Evolutionary conservation across 1,139 yeast species (phyloP), one percentile per base, ranked within the genome.

Genomic region (Trichomonascaceae sp.): DNA sequence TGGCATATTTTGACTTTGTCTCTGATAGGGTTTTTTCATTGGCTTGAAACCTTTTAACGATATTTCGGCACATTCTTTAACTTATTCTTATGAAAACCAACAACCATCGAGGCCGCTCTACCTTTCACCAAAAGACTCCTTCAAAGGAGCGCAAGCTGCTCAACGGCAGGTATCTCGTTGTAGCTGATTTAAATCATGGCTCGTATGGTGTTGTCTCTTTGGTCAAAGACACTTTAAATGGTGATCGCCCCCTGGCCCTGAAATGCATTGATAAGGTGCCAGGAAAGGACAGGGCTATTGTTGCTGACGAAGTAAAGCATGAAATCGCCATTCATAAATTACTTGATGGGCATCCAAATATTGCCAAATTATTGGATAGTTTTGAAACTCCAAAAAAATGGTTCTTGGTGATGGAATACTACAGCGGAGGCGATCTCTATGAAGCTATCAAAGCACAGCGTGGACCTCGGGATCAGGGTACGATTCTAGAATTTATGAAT

Each of bases 171-270:
- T 91, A 90, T 73, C 73, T 75, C 57, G 84, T 85, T 64, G 78
- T 89, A 15, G 83, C 85, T 54, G 91, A 86, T 65, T 81, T 91
- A 57, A 88, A 93, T 68, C 93, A 88, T 69, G 98, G 98, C 41
- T 89, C 97, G 0, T 91, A 89, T 69, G 98, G 98, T 47, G 80
- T 87, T 53, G 98, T 91, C 9, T 84, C 96, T 1, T 78, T 91
- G 38, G 97, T 96, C 6, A 83, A 83, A 64, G 96, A 91, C 68
- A 74, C 79, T 5, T 62, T 66, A 46, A 66, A 73, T 30, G 71
- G 75, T 50, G 74, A 80, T 60, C 72, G 76, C 53, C 71, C 87
- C 53, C 96, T 87, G 36, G 97, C 97, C 2, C 83, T 91, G 59
- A 91, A 91, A 70, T 88, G 87, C 67, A 85, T 90, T 58, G 74